Base-by-base conservation (phyloP, 192 early-diverging fungal genomes). In the Umbelopsis sp. region DNA sequence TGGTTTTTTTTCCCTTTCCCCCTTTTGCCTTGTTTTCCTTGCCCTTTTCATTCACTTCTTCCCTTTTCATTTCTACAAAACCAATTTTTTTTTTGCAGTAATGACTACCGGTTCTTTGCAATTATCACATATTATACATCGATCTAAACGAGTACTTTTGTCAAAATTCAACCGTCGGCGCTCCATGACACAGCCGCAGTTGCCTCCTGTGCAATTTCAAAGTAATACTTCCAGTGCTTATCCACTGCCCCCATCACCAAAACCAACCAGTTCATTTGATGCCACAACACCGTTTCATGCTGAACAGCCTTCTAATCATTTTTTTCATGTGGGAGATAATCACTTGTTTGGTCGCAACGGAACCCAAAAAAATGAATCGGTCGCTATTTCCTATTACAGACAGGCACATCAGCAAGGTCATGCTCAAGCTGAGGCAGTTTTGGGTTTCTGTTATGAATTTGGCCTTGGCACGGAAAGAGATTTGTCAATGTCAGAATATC, bases 381-480 rank as follows among this genome's bases (percentile, higher is more conserved):
- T 61, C 13, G 76, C 76, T 44, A 68, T 74, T 55, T 45, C 71
- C n/a, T 70, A 70, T 20, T 78, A 70, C 44, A 21, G 46, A 65
- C 68, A 71, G 33, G 88, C 91, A 27, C 69, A 85, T 9, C 46
- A 74, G 18, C 52, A 81, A 21, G 79, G 80, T 23, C 78, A 84
- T 66, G 33, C 72, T 13, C 73, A 81, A 48, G 81, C 86, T 33
- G 74, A 86, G 66, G 91, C 91, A 2, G 74, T 93, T 5, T 74
- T 94, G 4, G 94, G 86, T 9, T 94, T 95, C 68, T 93, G 91
- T 76, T 90, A 90, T 81, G 94, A 95, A 75, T 95, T 95, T 79
- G 93, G 91, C 18, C 74, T 95, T 3, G 94, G 94, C 8, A 67
- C 91, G 16, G 76, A 82, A 41, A 75, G 72, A 12, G 85, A 94